Evolutionary conservation across 2,329 filamentous ascomycete genomes (phyloP).

Genomic region (Fusarium sp.): DNA sequence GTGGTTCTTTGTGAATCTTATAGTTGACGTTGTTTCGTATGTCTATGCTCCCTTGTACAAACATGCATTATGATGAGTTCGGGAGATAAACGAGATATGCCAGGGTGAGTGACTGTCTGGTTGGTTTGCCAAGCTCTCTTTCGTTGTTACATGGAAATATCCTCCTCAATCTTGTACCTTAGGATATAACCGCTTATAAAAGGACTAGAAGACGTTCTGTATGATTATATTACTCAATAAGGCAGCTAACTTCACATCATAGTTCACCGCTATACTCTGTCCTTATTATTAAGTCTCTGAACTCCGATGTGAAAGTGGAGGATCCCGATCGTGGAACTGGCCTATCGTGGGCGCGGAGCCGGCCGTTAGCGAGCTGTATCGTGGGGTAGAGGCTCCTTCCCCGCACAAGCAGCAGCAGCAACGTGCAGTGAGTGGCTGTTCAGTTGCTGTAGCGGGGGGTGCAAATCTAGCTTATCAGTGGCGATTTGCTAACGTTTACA

Average conservation of each 20-base stretch:
- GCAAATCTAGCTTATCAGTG: slow-evolving; percentile 45
- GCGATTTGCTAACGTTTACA: slow-evolving; percentile 23
- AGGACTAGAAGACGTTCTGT: background rate
- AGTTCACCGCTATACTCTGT: background rate
- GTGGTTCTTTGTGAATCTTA: background rate
- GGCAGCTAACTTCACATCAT: background rate
- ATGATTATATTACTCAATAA: no score
- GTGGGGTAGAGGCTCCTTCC: slow-evolving; percentile 42
- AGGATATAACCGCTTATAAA: background rate
- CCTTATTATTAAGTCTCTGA: slow-evolving; percentile 14
- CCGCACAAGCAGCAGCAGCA: slow-evolving; percentile 13
- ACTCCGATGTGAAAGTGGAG: slow-evolving; percentile 42
- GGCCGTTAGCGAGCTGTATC: slow-evolving; percentile 42
- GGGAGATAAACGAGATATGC: background rate
- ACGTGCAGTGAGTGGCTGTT: slow-evolving; percentile 11
- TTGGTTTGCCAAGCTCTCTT: background rate
- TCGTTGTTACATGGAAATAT: background rate
- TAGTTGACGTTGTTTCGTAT: background rate
- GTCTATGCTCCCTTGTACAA: background rate
- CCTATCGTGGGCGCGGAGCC: slow-evolving; percentile 46
- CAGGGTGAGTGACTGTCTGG: background rate
- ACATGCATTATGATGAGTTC: background rate
- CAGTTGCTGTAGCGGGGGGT: slow-evolving; percentile 22
- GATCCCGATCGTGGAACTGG: slow-evolving; percentile 43
- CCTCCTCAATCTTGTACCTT: background rate